A percentile compares a stretch with the other conserved stretches of the same genome.
These are phyloP conservation scores for Biscogniauxia mediterranea DNA, from an alignment of 2,329 filamentous ascomycete species.

Conservation along the genomic window DNA sequence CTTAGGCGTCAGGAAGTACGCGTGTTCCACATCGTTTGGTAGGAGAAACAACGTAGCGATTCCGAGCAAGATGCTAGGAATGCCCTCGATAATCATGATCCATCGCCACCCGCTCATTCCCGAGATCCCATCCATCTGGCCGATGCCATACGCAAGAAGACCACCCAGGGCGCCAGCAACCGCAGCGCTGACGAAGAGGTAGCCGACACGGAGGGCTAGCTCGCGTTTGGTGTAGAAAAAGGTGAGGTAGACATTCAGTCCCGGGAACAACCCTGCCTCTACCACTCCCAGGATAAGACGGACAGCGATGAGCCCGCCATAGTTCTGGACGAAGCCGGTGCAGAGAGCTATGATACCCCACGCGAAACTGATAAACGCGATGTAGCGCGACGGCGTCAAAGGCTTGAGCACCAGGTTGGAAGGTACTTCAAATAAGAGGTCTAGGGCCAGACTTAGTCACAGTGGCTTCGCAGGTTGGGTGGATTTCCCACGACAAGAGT, in stretches of 20 bases:
- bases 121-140: conserved; percentile 65
- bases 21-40: conserved; percentile 59
- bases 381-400: conserved; percentile 60
- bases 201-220: conserved; percentile 69
- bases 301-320: conserved; percentile 64
- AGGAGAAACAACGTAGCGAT: conserved; percentile 55
- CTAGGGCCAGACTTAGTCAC: conserved; percentile 10
- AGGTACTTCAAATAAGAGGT: conserved; percentile 60
- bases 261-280: conserved; percentile 30
- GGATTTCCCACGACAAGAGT: not conserved
- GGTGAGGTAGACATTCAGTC: conserved; percentile 48
- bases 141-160: conserved; percentile 70
- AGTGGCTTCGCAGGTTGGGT: not conserved
- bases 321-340: conserved; percentile 66
- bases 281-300: conserved; percentile 67
- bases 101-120: conserved; percentile 70
- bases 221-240: conserved; percentile 75
- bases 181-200: conserved; percentile 69
- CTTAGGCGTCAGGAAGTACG: conserved; percentile 56
- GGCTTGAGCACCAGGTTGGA: conserved; percentile 64
- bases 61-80: conserved; percentile 52
- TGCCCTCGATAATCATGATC: conserved; percentile 60
- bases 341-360: conserved; percentile 71
- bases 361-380: conserved; percentile 60
- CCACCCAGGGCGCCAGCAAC: conserved; percentile 72